A percentile compares a stretch with the other conserved stretches of the same genome.
Conservation (phyloP, 169 alveolate genomes). For the Eimeria sp. region DNA sequence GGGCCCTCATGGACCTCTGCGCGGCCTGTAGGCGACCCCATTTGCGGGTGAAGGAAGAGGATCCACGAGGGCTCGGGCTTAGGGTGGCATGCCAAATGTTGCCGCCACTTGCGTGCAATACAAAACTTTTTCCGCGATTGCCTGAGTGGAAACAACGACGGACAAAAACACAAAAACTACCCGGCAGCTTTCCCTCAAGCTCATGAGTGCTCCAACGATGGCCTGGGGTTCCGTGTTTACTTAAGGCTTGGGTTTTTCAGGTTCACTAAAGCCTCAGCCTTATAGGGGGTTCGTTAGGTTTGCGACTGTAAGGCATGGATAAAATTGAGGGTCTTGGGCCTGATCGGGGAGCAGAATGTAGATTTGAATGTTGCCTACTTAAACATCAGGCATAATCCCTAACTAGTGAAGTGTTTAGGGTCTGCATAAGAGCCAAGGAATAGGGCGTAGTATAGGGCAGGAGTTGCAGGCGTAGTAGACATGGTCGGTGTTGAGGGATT, state of each 20-base stretch:
- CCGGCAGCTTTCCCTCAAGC: neutral
- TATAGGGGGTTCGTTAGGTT: too few relatives aligned
- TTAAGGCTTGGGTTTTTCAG: neutral
- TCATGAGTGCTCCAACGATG: neutral
- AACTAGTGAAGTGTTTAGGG: neutral
- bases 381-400: neutral
- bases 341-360: too few relatives aligned
- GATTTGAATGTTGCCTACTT: neutral
- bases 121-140: conserved; percentile 72
- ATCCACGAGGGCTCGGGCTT: conserved; percentile 74
- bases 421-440: too few relatives aligned
- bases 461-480: neutral
- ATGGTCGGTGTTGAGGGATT: neutral
- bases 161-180: neutral
- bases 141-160: neutral
- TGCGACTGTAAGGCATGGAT: too few relatives aligned
- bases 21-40: neutral
- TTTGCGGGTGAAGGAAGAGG: conserved; percentile 73
- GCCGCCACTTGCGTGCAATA: conserved; percentile 79
- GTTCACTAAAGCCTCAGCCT: too few relatives aligned
- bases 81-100: conserved; percentile 56
- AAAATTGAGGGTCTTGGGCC: too few relatives aligned
- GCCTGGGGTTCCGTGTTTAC: neutral
- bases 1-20: conserved; percentile 2
- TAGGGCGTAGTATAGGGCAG: neutral